Percentiles rank a stretch among this genome's conserved stretches.
phyloP scores from a whole-genome alignment of 768 basidiomycete genomes.

The Tricholoma hemisulphureum region DNA sequence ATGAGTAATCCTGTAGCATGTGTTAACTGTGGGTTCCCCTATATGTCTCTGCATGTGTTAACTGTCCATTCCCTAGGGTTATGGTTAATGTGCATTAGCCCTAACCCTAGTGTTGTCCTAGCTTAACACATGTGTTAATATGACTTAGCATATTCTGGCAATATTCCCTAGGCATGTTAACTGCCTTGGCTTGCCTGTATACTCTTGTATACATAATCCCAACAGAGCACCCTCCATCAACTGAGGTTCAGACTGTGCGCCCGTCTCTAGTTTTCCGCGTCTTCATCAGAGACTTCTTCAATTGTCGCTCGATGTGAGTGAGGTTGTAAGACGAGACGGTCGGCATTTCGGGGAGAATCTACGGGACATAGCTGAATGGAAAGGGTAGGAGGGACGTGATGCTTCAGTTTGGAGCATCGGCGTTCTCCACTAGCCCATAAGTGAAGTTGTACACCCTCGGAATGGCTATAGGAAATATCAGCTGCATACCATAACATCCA shows the following conservation, averaged over 20 bases:
- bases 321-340: not conserved
- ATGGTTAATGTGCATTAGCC: too few species aligned
- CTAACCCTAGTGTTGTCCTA: too few species aligned
- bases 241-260: constrained; percentile 1
- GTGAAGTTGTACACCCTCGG: constrained; percentile 11
- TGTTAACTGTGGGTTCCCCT: too few species aligned
- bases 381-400: constrained; percentile 1
- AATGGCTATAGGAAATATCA: constrained; percentile 8
- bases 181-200: too few species aligned
- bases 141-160: too few species aligned
- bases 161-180: too few species aligned
- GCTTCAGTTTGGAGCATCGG: not conserved
- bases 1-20: too few species aligned
- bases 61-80: too few species aligned
- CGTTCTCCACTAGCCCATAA: constrained; percentile 19
- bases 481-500: constrained; percentile 24
- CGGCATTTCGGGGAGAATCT: not conserved
- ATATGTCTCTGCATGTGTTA: too few species aligned
- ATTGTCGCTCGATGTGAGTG: too few species aligned
- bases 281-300: not conserved
- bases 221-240: not conserved
- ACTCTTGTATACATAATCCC: too few species aligned
- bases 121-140: too few species aligned
- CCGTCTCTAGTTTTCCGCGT: constrained; percentile 12
- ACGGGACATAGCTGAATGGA: constrained; percentile 5